Evolutionary conservation across 73 alveolate genomes (phyloP).

Genomic region (Tetrahymena thermophila): DNA sequence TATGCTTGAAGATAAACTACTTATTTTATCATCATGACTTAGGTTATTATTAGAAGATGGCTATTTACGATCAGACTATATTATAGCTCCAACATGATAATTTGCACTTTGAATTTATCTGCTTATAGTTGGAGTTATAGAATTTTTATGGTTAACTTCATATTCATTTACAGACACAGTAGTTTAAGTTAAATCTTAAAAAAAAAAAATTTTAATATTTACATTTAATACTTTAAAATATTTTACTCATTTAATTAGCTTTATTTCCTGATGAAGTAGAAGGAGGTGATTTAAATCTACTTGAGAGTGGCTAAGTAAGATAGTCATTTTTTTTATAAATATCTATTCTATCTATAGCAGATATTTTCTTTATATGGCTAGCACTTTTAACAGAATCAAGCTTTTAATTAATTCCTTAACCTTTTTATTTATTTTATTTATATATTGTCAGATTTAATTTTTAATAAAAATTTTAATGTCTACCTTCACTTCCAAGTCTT

Average conservation of each 20-base stretch:
- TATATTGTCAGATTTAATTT: too few relatives aligned
- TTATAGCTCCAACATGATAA: not conserved
- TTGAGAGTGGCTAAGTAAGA: not conserved
- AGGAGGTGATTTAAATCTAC: not conserved
- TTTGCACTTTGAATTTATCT: not conserved
- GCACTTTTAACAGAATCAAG: not conserved
- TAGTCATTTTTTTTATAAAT: not conserved
- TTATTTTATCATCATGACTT: not conserved
- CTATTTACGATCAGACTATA: not conserved
- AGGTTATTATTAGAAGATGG: not conserved
- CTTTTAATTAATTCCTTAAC: not conserved
- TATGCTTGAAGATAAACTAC: not conserved
- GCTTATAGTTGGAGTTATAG: not conserved
- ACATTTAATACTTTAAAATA: not conserved
- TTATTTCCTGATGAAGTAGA: not conserved
- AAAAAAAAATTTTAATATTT: not conserved
- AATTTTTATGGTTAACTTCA: not conserved
- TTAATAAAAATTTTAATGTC: too few relatives aligned
- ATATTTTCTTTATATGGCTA: not conserved
- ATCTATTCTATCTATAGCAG: not conserved
- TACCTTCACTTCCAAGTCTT: not conserved
- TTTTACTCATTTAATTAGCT: not conserved
- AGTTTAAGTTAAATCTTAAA: not conserved
- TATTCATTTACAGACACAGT: not conserved
- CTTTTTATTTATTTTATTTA: not conserved